Evolutionary conservation across 2,329 filamentous ascomycete species (phyloP), one percentile per base, ranked within the genome.

Genomic region (Penicillium frequentans): DNA sequence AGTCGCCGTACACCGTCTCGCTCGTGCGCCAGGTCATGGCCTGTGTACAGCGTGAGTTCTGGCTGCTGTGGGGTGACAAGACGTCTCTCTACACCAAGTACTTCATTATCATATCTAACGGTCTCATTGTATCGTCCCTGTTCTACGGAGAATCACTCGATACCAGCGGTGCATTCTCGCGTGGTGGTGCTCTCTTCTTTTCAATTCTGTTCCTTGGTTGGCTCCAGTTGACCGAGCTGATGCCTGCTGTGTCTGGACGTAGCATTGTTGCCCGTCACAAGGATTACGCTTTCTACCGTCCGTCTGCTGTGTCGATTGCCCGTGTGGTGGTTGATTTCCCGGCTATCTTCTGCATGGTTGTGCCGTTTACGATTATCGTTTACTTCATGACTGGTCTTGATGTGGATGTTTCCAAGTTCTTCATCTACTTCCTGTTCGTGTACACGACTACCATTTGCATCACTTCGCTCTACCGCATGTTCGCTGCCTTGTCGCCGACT

Each of bases 1-100:
- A 87, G 60, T 90, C 87, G 4, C 85, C 85, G n/a, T 95, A 91
- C 73, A 93, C 90, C 0, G 85, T 93, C 54, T 90, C 86, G 10
- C 89, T 93, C 68, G 75, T 82, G 44, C 82, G 85, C 6, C 91
- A 95, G 73, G 87, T 95, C 1, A 56, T 62, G 37, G 73, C 76
- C 33, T 79, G 76, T 51, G 89, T 87, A 0, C 81, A 86, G 63
- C 84, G 91, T 44, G 90, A 95, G 72, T 87, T 91, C 57, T 92
- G 90, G 88, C 82, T 96, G 31, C 83, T 92, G 27, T 83, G 84
- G 69, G 90, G 90, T 39, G 90, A 96, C 73, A 87, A 82, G 57
- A 86, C 86, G 1, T 88, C 89, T 0, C 79, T 95, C 1, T 88
- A 86, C 71, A 93, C 90, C 39, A 95, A 93, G 64, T 81, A 89